Evolutionary conservation across 2,329 filamentous ascomycete species (phyloP).

Genomic region (Echinosphaeria canescens): DNA sequence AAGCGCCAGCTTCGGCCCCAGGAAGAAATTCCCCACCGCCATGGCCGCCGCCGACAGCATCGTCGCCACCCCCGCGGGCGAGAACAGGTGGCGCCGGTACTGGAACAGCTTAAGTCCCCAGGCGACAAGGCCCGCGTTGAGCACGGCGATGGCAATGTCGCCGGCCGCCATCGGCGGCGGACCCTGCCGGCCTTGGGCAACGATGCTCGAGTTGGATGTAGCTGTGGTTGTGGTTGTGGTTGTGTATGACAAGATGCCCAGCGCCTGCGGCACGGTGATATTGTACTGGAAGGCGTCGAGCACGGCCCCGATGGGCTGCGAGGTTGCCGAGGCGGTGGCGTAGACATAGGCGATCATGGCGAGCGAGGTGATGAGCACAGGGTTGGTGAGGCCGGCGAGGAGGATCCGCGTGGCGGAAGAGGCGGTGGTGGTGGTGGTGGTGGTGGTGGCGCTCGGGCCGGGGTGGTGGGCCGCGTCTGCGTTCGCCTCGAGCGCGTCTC

Average conservation of each 20-base stretch:
- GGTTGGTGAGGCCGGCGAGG: slow-evolving; percentile 19
- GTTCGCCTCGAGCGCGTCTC: too few species aligned
- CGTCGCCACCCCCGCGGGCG: slow-evolving; percentile 16
- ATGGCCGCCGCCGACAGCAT: slow-evolving; percentile 13
- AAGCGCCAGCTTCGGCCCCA: slow-evolving; percentile 15
- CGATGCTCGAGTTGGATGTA: neutral
- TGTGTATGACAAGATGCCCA: too few species aligned
- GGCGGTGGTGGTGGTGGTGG: slow-evolving; percentile 22
- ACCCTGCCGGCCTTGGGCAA: neutral
- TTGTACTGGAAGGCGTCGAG: slow-evolving; percentile 9
- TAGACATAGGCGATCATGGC: slow-evolving; percentile 19
- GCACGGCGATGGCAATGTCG: slow-evolving; percentile 22
- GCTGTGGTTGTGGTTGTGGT: slow-evolving; percentile 4
- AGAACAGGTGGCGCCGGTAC: slow-evolving; percentile 22
- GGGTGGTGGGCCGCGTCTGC: neutral
- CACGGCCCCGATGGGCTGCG: slow-evolving; percentile 4
- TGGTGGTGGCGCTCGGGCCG: slow-evolving; percentile 6
- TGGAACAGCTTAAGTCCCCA: slow-evolving; percentile 32
- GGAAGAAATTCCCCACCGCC: slow-evolving; percentile 18
- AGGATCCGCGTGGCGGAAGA: slow-evolving; percentile 17
- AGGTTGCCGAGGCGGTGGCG: slow-evolving; percentile 11
- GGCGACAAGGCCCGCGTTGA: slow-evolving; percentile 25
- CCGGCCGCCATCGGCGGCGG: slow-evolving; percentile 15
- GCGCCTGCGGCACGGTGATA: slow-evolving; percentile 4
- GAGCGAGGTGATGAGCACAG: slow-evolving; percentile 23